Base-by-base conservation (phyloP, 2,329 filamentous ascomycete genomes). In the Xylaria hypoxylon region DNA sequence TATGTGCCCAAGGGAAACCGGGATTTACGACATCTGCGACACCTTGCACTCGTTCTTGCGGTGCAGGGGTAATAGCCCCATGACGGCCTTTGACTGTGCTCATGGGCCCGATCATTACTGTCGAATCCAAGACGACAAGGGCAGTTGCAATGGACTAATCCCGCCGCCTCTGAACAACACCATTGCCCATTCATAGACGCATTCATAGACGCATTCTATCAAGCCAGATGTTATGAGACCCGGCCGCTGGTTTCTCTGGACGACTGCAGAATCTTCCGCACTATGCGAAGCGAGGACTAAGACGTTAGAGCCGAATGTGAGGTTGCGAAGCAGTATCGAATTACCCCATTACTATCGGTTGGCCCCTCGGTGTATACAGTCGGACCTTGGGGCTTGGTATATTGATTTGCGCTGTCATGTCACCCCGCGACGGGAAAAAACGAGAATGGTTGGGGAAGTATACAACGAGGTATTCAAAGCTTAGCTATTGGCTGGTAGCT, bases 21-120 rank as follows among this genome's bases (percentile, higher is more conserved):
- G 65, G n/a, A 24, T 56, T 60, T 71, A 71, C 42, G 68, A 70
- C 47, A 58, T 71, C 62, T 71, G 69, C 65, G 69, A 71, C 51
- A 71, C 69, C 1, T n/a, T 61, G 24, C 50, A 68, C 61, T 71
- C 69, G 45, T 71, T 59, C 40, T 17, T 70, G 26, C 31, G 65
- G 44, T 71, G 69, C 51, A 45, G 50, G 24, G 69, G 65, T 28
- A 33, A 6, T 11, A 19, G 13, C 11, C 56, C 69, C 3, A 66
- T 59, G 56, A 71, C 68, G 69, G 62, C 50, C 22, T 64, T 70
- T 19, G 69, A 71, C 57, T 71, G 69, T 47, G 44, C 50, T 11
- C 59, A 40, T 1, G 22, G 35, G 48, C 62, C 67, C 10, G 44
- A 59, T 6, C 65, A 64, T 45, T 71, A 70, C 59, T 71, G 69